These are phyloP conservation scores for Apophysomyces ossiformis DNA, from an alignment of 371 early-diverging fungal genomes.

Conservation along the genomic window DNA sequence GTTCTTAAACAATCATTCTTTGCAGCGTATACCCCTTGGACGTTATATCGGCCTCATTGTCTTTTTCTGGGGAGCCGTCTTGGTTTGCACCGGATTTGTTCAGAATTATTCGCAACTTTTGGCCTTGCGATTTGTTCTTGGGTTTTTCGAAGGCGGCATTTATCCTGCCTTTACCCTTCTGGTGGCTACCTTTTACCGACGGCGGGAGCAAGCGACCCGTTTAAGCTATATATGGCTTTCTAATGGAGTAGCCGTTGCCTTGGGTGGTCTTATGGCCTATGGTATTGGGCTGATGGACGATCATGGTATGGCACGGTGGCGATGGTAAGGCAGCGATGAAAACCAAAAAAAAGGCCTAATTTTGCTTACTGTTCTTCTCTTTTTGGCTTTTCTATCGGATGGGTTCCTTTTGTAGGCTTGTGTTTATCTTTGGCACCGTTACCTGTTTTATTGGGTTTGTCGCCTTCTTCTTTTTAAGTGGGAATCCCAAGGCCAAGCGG, in stretches of 20 bases:
- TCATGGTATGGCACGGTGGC: slow-evolving; percentile 38
- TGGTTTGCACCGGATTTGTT: slow-evolving; percentile 13
- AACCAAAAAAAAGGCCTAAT: background rate
- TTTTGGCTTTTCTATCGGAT: background rate
- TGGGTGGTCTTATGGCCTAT: slow-evolving; percentile 59
- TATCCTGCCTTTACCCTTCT: slow-evolving; percentile 12
- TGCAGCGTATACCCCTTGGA: background rate
- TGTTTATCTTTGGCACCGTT: slow-evolving; percentile 17
- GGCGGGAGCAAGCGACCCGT: slow-evolving; percentile 10
- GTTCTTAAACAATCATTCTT: background rate
- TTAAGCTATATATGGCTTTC: slow-evolving; percentile 15
- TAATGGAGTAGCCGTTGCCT: slow-evolving; percentile 34
- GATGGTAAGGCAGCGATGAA: slow-evolving; percentile 25
- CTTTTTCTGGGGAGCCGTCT: slow-evolving; percentile 19
- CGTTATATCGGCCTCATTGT: slow-evolving; percentile 10
- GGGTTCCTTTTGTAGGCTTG: background rate
- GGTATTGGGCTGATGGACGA: slow-evolving; percentile 46
- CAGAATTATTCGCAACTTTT: slow-evolving; percentile 13
- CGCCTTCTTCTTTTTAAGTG: slow-evolving; percentile 17
- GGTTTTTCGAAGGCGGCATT: slow-evolving; percentile 15
- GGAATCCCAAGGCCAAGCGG: slow-evolving; percentile 11
- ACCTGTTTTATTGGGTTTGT: slow-evolving; percentile 14
- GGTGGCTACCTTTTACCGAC: slow-evolving; percentile 11
- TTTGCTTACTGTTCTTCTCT: too few species aligned
- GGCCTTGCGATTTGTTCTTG: slow-evolving; percentile 16